Percentiles rank a stretch among this genome's conserved stretches.
These are phyloP conservation scores for Thielaviopsis ethacetica DNA, from an alignment of 2,329 filamentous ascomycete genomes.

Conservation along the genomic window DNA sequence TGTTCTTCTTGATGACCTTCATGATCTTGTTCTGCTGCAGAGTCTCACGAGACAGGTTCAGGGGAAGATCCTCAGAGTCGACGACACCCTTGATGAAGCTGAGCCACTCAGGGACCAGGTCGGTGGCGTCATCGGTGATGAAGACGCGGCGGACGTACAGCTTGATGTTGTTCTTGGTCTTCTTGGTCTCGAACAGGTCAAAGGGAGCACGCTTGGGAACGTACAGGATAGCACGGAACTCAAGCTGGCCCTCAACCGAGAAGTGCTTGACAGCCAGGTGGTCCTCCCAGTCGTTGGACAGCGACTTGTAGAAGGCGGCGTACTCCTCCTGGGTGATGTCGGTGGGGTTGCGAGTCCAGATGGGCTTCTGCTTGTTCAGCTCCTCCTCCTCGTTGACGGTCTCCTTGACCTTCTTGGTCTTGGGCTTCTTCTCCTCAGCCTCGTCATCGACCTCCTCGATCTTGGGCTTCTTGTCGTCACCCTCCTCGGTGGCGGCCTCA, in stretches of 20 bases:
- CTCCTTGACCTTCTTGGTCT: conserved; percentile 99
- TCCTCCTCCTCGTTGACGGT: conserved; percentile 97
- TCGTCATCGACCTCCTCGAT: conserved; percentile 90
- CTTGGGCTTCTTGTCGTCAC: conserved; percentile 84
- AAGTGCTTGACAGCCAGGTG: conserved; percentile 99
- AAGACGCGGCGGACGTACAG: conserved; percentile 99
- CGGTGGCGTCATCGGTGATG: conserved; percentile 98
- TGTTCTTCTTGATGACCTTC: conserved; percentile 99
- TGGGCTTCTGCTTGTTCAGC: conserved; percentile 99
- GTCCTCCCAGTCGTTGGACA: conserved; percentile 99
- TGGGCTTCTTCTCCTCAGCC: conserved; percentile 76
- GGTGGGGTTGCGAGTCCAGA: conserved; percentile 96
- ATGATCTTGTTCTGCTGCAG: conserved; percentile 99
- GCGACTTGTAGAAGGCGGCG: conserved; percentile 98
- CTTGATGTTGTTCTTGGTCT: conserved; percentile 99
- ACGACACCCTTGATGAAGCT: conserved; percentile 99
- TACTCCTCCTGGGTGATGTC: conserved; percentile 97
- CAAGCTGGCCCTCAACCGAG: conserved; percentile 99
- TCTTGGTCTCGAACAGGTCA: conserved; percentile 99
- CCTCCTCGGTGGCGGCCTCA: conserved; percentile 45
- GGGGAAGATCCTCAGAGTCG: conserved; percentile 97
- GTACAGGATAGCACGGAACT: conserved; percentile 99
- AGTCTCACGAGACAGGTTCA: conserved; percentile 99
- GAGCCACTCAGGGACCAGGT: conserved; percentile 98
- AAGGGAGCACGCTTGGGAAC: conserved; percentile 99